These are phyloP conservation scores for Cladosporium phlei DNA, from an alignment of 2,329 filamentous ascomycete genomes.

Conservation along the genomic window DNA sequence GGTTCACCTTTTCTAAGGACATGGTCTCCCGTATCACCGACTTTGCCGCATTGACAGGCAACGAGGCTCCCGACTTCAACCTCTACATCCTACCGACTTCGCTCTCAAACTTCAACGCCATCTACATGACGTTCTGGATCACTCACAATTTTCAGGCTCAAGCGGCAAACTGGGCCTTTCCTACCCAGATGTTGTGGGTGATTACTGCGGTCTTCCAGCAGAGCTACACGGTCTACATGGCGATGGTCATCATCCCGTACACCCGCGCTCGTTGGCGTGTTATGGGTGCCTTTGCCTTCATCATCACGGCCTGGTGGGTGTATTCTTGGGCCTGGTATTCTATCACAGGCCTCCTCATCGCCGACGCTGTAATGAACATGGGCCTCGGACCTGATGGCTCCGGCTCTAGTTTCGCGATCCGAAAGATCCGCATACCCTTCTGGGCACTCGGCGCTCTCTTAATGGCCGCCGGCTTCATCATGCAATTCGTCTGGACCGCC, in stretches of 20 bases:
- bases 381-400: constrained; percentile 27
- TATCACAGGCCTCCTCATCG: constrained; percentile 38
- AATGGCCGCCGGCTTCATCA: constrained; percentile 33
- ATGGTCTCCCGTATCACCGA: constrained; percentile 30
- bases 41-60: constrained; percentile 34
- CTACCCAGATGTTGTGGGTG: constrained; percentile 43
- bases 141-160: constrained; percentile 35
- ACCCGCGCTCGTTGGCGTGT: constrained; percentile 39
- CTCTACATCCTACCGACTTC: constrained; percentile 36
- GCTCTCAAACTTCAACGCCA: constrained; percentile 43
- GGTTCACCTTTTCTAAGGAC: constrained; percentile 31
- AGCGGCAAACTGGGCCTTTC: constrained; percentile 39
- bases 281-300: constrained; percentile 36
- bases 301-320: constrained; percentile 44
- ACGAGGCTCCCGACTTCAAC: constrained; percentile 26
- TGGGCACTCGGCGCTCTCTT: constrained; percentile 33
- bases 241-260: constrained; percentile 43
- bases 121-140: constrained; percentile 45
- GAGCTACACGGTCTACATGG: constrained; percentile 45
- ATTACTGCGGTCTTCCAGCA: constrained; percentile 41
- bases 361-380: constrained; percentile 41
- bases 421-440: constrained; percentile 24
- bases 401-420: constrained; percentile 13
- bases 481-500: constrained; percentile 43
- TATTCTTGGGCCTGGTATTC: constrained; percentile 46